Conservation (phyloP, 176 grass and related monocot genomes). For the Pontederia crassipes region DNA sequence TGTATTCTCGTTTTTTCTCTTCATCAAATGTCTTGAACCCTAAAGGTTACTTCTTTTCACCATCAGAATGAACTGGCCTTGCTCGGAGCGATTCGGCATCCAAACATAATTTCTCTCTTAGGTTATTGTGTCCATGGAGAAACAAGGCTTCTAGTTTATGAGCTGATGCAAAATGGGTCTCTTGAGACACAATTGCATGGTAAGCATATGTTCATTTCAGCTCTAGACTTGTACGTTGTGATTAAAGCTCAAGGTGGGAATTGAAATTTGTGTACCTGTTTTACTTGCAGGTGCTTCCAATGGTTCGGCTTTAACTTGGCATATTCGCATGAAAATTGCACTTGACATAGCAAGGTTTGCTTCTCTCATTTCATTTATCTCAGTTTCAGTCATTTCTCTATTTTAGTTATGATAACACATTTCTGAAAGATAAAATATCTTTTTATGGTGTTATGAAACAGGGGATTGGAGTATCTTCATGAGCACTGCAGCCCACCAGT, state of each 20-base stretch:
- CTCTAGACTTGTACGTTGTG: neutral
- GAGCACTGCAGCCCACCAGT: conserved; percentile 89
- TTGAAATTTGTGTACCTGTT: conserved; percentile 9
- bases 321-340: conserved; percentile 93
- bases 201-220: conserved; percentile 28
- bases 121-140: conserved; percentile 76
- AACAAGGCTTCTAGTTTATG: conserved; percentile 71
- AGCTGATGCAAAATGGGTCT: conserved; percentile 95
- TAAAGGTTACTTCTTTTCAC: conserved; percentile 19
- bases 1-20: neutral
- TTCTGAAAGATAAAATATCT: neutral
- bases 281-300: conserved; percentile 57
- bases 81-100: conserved; percentile 78
- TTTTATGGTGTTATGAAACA: conserved; percentile 14
- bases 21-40: conserved; percentile 1
- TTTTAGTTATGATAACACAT: no score
- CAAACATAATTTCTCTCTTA: conserved; percentile 87
- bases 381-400: no score
- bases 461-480: conserved; percentile 93
- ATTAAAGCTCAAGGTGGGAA: neutral
- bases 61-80: conserved; percentile 92
- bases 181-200: conserved; percentile 84
- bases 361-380: neutral
- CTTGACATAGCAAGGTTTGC: conserved; percentile 78
- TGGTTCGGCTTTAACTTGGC: conserved; percentile 81